These are phyloP conservation scores for Viola pubescens DNA, from an alignment of 441 rosid species.

Conservation along the genomic window DNA sequence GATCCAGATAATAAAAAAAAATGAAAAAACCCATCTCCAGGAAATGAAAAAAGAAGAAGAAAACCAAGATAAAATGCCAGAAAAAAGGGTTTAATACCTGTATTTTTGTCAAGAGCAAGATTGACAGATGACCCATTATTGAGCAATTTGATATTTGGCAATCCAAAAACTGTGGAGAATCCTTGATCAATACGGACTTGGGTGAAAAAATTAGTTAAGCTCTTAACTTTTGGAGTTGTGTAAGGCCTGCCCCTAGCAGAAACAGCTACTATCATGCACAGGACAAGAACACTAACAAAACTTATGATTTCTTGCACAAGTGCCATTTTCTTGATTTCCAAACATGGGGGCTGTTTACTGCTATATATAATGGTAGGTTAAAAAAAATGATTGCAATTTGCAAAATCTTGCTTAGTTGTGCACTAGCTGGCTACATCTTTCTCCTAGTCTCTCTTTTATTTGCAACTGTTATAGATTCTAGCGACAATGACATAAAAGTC, in stretches of 20 bases:
- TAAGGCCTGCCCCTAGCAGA: slow-evolving; percentile 55
- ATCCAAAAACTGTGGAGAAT: slow-evolving; percentile 44
- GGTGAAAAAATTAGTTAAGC: slow-evolving; percentile 53
- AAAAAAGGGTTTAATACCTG: slow-evolving; percentile 37
- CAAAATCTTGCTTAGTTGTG: slow-evolving; percentile 36
- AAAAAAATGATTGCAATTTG: too few species aligned
- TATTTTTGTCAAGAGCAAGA: slow-evolving; percentile 61
- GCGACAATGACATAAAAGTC: slow-evolving; percentile 20
- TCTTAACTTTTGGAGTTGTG: slow-evolving; percentile 50
- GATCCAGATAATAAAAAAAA: neutral
- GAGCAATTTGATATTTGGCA: slow-evolving; percentile 37
- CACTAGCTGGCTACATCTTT: slow-evolving; percentile 34
- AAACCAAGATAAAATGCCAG: neutral
- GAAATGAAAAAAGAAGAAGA: neutral
- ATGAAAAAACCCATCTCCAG: neutral
- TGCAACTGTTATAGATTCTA: slow-evolving; percentile 19
- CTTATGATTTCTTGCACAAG: slow-evolving; percentile 21
- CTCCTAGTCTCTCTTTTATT: slow-evolving; percentile 7
- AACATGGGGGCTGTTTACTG: neutral
- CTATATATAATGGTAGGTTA: neutral
- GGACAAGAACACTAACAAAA: slow-evolving; percentile 22
- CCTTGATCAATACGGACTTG: slow-evolving; percentile 40
- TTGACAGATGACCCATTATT: slow-evolving; percentile 51
- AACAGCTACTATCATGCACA: slow-evolving; percentile 31
- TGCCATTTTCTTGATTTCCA: slow-evolving; percentile 29